These are phyloP conservation scores for Sporothrix humicola DNA, from an alignment of 2,329 filamentous ascomycete species.

Conservation along the genomic window DNA sequence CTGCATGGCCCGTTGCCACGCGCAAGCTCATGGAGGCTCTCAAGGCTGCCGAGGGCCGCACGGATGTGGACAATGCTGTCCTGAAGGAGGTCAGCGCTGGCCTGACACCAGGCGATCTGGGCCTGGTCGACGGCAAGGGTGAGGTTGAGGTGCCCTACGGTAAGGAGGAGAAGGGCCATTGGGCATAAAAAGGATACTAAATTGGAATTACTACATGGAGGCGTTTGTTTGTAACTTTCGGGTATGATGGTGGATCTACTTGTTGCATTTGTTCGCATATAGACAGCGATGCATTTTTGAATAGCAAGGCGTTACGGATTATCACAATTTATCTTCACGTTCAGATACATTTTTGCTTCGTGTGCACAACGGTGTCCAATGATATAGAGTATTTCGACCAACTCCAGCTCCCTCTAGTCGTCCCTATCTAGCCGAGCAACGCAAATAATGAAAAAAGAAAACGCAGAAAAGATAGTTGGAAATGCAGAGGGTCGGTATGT, in stretches of 20 bases:
- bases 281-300: neutral
- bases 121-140: conserved; percentile 4
- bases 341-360: neutral
- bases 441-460: neutral
- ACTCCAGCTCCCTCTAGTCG: conserved; percentile 9
- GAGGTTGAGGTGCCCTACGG: neutral
- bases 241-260: neutral
- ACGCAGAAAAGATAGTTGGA: neutral
- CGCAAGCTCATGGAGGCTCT: conserved; percentile 38
- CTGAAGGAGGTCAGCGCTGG: conserved; percentile 28
- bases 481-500: neutral
- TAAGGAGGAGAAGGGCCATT: conserved; percentile 16
- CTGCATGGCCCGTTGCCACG: conserved; percentile 6
- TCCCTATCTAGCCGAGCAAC: conserved; percentile 9
- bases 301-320: neutral
- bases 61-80: conserved; percentile 24
- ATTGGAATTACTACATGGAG: neutral
- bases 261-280: conserved; percentile 6
- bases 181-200: neutral
- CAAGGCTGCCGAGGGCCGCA: conserved; percentile 38
- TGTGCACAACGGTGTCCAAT: neutral
- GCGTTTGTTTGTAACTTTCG: neutral
- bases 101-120: conserved; percentile 33
- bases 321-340: neutral
- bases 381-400: conserved; percentile 8